Evolutionary conservation across 2,329 filamentous ascomycete genomes (phyloP), one percentile per base, ranked within the genome.

Genomic region (Fusarium lateritium): DNA sequence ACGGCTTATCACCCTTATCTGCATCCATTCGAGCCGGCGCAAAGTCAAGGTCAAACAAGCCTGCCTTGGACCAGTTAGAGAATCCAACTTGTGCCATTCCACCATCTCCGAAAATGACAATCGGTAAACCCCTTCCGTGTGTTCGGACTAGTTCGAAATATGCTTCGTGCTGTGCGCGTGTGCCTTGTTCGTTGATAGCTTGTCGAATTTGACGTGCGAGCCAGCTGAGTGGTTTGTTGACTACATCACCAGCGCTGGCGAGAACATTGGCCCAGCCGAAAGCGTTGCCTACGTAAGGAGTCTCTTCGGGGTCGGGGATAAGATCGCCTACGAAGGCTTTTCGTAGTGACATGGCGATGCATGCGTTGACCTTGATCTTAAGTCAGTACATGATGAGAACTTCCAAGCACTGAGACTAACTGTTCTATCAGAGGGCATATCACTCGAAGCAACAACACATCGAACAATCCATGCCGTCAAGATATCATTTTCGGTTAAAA

Each of bases 51-150:
- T 56, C 51, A 53, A 66, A 69, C 14, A 66, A 33, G 17, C 47
- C 44, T 19, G 51, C 61, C 14, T 66, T 69, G 33, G 52, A 44
- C 47, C 62, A 69, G 22, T 69, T 63, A 17, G 67, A 62, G n/a
- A 66, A 51, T 7, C 21, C 17, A 5, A 56, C 26, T 34, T 69
- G 34, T 0, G 50, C 28, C 62, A 62, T 65, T 2, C 45, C 44
- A 13, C 26, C 21, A 15, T 55, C 21, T 2, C n/a, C 17, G 2
- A 44, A 46, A 3, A 36, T 8, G 6, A 19, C 31, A 4, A 69
- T 56, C 15, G 61, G 62, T 3, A 56, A 31, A 2, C 38, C 47
- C 46, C 47, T 44, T 5, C 44, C 38, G 2, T n/a, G 17, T 5
- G 11, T 8, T 2, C 14, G 53, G 2, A 58, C 28, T 11, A 46